These are phyloP conservation scores for Penicilliopsis zonata DNA, from an alignment of 495 filamentous ascomycete genomes.

Conservation along the genomic window DNA sequence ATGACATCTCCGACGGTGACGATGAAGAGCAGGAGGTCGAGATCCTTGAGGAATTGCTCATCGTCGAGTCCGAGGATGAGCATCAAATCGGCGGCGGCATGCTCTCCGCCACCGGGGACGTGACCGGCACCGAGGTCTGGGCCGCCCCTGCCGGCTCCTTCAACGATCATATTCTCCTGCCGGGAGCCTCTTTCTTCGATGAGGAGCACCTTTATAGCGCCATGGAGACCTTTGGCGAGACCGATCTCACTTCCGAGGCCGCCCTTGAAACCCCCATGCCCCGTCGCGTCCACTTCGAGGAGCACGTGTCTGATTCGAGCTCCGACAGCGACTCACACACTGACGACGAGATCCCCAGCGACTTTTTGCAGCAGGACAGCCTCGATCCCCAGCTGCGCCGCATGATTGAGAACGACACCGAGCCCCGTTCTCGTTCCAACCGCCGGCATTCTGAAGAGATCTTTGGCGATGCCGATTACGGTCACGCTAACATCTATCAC, in stretches of 20 bases:
- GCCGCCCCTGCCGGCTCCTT: constrained; percentile 41
- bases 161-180: constrained; percentile 36
- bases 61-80: constrained; percentile 46
- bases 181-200: constrained; percentile 36
- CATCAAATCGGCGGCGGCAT: constrained; percentile 11
- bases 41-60: constrained; percentile 60
- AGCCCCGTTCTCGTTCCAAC: constrained; percentile 28
- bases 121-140: constrained; percentile 34
- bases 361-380: constrained; percentile 60
- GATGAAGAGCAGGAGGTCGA: constrained; percentile 64
- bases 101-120: too few relatives aligned
- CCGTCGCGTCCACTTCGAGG: constrained; percentile 40
- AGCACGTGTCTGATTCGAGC: constrained; percentile 38
- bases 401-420: constrained; percentile 53
- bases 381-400: constrained; percentile 57
- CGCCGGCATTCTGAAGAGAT: constrained; percentile 32
- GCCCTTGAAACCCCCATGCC: constrained; percentile 27
- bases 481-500: constrained; percentile 35
- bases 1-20: constrained; percentile 66
- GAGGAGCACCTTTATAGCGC: constrained; percentile 37
- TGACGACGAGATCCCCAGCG: constrained; percentile 52
- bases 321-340: constrained; percentile 38
- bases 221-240: constrained; percentile 33
- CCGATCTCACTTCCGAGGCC: constrained; percentile 30
- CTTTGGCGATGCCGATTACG: constrained; percentile 32